These are phyloP conservation scores for Eimeria necatrix DNA, from an alignment of 169 alveolate genomes.

Conservation along the genomic window DNA sequence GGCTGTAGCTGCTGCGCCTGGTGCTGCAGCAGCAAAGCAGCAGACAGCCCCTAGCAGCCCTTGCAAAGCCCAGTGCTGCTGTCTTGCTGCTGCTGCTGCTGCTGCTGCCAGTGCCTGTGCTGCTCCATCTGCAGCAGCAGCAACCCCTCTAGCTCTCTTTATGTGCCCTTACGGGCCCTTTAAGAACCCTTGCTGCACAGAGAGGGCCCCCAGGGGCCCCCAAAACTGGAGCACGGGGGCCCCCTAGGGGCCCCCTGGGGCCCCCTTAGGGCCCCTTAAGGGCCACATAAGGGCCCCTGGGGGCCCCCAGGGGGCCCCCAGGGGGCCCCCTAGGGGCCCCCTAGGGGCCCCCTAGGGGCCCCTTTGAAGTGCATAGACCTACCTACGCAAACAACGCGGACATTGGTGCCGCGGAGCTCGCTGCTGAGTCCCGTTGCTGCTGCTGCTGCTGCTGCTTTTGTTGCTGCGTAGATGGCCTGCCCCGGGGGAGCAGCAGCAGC, in stretches of 20 bases:
- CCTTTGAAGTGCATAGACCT: too few relatives aligned
- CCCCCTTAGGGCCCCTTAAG: background rate
- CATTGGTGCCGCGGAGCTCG: background rate
- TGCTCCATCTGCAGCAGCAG: background rate
- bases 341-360: background rate
- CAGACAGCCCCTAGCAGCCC: too few relatives aligned
- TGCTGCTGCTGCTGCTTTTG: constrained; percentile 26
- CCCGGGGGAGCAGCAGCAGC: constrained; percentile 29
- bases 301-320: background rate
- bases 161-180: too few relatives aligned
- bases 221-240: background rate
- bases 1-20: background rate
- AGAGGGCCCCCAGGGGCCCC: background rate
- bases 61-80: background rate
- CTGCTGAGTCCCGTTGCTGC: background rate
- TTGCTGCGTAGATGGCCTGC: background rate
- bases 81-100: background rate
- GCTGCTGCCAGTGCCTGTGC: background rate
- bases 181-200: background rate
- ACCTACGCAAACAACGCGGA: constrained; percentile 17
- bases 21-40: background rate
- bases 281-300: background rate
- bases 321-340: background rate
- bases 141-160: background rate
- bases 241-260: too few relatives aligned